Conservation (phyloP, 345 rosid genomes). For the Eucalyptus fibrosa region DNA sequence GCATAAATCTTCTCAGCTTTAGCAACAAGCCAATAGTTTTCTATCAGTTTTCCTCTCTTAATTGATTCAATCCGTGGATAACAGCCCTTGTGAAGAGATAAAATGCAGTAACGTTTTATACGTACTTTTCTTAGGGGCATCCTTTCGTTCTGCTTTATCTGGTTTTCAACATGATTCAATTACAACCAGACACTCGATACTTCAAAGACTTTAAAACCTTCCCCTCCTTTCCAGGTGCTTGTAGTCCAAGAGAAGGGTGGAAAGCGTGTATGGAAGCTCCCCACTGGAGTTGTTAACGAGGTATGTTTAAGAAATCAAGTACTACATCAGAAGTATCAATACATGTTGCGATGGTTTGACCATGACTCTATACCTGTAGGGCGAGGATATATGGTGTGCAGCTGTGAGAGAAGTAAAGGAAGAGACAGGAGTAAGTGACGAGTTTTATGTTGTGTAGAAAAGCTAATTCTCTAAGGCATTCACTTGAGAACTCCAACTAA, state of each 20-base stretch:
- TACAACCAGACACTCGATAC: neutral
- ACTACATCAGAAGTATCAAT: neutral
- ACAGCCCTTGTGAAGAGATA: neutral
- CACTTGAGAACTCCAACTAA: neutral
- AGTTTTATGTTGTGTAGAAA: neutral
- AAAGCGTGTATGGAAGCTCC: slow-evolving; percentile 60
- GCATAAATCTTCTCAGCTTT: neutral
- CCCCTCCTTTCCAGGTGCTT: slow-evolving; percentile 29
- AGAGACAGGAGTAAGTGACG: slow-evolving; percentile 68
- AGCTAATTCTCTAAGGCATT: neutral
- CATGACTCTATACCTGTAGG: slow-evolving; percentile 21
- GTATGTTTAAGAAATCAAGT: neutral
- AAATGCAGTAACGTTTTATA: neutral
- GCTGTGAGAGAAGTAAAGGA: slow-evolving; percentile 74
- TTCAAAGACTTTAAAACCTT: neutral
- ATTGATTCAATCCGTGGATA: neutral
- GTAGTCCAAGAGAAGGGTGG: slow-evolving; percentile 78
- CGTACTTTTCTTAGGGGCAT: neutral
- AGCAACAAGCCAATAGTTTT: neutral
- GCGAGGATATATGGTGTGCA: slow-evolving; percentile 55
- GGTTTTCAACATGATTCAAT: neutral
- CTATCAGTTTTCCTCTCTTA: neutral
- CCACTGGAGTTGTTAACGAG: slow-evolving; percentile 67
- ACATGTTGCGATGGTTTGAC: neutral
- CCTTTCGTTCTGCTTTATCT: neutral